A percentile compares a stretch with the other conserved stretches of the same genome.
Evolutionary conservation across 2,329 filamentous ascomycete genomes (phyloP).

Genomic region (Diaporthe eres): DNA sequence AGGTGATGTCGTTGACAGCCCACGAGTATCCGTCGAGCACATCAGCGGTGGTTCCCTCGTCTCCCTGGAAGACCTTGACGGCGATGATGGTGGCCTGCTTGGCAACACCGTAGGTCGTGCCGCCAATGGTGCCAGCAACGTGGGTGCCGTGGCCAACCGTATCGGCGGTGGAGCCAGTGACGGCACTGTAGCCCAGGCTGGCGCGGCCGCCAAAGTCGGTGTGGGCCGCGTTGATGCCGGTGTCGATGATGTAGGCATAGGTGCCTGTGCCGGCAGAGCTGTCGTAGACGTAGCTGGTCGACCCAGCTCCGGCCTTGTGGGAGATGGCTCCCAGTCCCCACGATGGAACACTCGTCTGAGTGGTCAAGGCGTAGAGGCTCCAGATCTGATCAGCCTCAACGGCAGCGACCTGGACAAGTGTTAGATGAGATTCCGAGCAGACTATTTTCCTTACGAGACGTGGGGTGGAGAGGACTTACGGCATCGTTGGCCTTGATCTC

Average conservation of each 20-base stretch:
- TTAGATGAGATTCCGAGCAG: not conserved
- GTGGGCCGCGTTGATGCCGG: constrained; percentile 57
- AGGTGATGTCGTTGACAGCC: constrained; percentile 46
- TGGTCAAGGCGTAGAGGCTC: constrained; percentile 33
- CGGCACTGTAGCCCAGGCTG: constrained; percentile 48
- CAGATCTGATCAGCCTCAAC: constrained; percentile 37
- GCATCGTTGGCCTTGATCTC: constrained; percentile 34
- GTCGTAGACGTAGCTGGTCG: constrained; percentile 46
- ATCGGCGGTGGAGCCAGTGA: constrained; percentile 44
- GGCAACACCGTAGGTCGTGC: constrained; percentile 51
- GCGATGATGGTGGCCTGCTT: constrained; percentile 50
- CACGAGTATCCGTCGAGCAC: constrained; percentile 46
- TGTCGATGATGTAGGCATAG: constrained; percentile 62
- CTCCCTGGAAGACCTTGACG: constrained; percentile 50
- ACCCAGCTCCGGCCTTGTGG: constrained; percentile 41
- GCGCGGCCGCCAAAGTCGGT: constrained; percentile 50
- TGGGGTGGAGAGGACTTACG: not conserved
- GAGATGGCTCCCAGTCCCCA: constrained; percentile 51
- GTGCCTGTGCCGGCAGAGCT: constrained; percentile 45
- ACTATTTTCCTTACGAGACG: accelerated
- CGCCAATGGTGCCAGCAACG: constrained; percentile 50
- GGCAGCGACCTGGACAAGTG: constrained; percentile 28
- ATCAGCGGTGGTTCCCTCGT: constrained; percentile 25
- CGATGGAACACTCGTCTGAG: constrained; percentile 36
- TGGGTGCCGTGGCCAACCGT: constrained; percentile 53